Evolutionary conservation across 2,329 filamentous ascomycete species (phyloP), one percentile per base, ranked within the genome.

Genomic region (Lithohypha guttulata): DNA sequence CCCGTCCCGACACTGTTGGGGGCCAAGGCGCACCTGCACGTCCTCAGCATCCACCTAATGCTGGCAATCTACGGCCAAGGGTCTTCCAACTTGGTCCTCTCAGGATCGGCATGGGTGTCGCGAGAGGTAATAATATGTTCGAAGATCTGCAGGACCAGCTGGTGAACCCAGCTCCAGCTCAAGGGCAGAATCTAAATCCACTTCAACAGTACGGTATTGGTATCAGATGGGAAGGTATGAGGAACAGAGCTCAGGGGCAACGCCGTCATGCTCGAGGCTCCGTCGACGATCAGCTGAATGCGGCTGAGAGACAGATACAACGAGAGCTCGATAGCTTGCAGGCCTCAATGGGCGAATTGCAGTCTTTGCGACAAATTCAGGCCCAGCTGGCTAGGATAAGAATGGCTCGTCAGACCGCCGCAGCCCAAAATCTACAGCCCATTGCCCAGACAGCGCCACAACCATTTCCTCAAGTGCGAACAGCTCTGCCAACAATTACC

Each of bases 31-130:
- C 11, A 9, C 41, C 20, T 19, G 37, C 21, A 17, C 28, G 36
- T 25, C 38, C 21, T 15, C 44, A 42, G 21, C 36, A 33, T 15
- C 46, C 44, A 17, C 39, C 39, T 13, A 58, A 60, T 49, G 47
- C 44, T 35, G 50, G 49, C 8, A 55, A 53, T 26, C 55, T 56
- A 36, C 61, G 62, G 47, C 60, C 57, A 47, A 68, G 77, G 28
- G 68, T 84, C 40, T 78, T 81, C 51, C 81, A 84, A 50, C 62
- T 91, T 32, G 84, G 84, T 1, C 84, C 84, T 2, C 64, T 91
- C 21, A 69, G 82, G 19, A 64, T 91, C 15, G 83, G 80, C 0
- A 83, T 89, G 51, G 65, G 70, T 14, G 70, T 69, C 29, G 65
- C 81, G 59, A 57, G 79, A 60, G 59, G 66, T 14, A 74, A 84